Evolutionary conservation across 257 asterid species (phyloP), one percentile per base, ranked within the genome.

Genomic region (Lithospermum erythrorhizon): DNA sequence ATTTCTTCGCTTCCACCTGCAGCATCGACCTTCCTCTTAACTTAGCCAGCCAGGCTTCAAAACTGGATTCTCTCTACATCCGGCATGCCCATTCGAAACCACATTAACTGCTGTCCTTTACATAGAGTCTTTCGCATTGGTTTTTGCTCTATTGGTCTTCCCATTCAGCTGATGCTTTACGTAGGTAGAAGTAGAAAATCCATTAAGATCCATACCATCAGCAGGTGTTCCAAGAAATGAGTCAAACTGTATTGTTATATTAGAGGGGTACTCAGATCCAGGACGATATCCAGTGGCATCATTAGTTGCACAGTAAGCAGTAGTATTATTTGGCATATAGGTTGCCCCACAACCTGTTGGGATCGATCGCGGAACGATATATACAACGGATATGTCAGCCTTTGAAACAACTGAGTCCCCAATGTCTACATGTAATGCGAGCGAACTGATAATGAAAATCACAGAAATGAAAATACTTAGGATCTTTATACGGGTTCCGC

Each of bases 11-110:
- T 75, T 45, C 80, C 87, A 71, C 81, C 67, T 70, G 73, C 78
- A 8, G 41, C 35, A 17, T 80, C 98, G 64, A 80, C 61, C 69
- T 78, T 89, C 22, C 72, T 80, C 85, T 84, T 86, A n/a, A n/a
- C 90, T 93, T 93, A 66, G 86, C 68, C 89, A 82, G 53, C 89
- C 85, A 63, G 84, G 86, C 81, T 69, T 88, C 27, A 88, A 70
- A 57, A 57, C 69, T 23, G 81, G 61, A 62, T 53, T 68, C 62
- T 82, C 93, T 63, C 59, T 73, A 67, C 53, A 59, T 59, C 61
- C 68, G 24, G 62, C 41, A 59, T 68, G 68, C 55, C 84, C 82
- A 58, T 78, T 77, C 29, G 83, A 58, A 41, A 62, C 64, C 67
- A 73, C 41, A 48, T 78, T 71, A 72, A 65, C 78, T 24, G 68